Evolutionary conservation across 441 rosid genomes (phyloP).

Genomic region (Gossypium laxum): DNA sequence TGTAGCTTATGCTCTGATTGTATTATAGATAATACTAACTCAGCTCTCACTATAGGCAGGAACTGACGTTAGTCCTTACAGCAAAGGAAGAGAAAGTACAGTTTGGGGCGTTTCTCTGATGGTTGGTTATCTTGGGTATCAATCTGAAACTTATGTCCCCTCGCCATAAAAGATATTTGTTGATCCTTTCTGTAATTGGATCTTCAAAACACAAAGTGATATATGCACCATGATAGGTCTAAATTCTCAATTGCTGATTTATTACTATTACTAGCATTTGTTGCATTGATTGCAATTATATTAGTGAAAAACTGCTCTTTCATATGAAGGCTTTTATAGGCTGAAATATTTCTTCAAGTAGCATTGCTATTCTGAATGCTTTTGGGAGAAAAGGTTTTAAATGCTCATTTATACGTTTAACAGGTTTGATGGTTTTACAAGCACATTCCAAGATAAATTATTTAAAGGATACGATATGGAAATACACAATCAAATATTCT

Average conservation of each 20-base stretch:
- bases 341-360: not conserved
- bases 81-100: slow-evolving; percentile 81
- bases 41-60: slow-evolving; percentile 48
- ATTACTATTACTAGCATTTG: not conserved
- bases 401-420: slow-evolving; percentile 9
- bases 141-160: slow-evolving; percentile 16
- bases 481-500: slow-evolving; percentile 93
- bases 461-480: slow-evolving; percentile 93
- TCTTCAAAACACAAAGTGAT: not conserved
- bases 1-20: slow-evolving; percentile 2
- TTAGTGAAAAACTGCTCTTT: not conserved
- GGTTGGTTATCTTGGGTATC: slow-evolving; percentile 92
- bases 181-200: not conserved
- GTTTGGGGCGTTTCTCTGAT: slow-evolving; percentile 87
- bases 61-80: slow-evolving; percentile 68
- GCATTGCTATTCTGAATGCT: not conserved
- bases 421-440: slow-evolving; percentile 96
- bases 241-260: not conserved
- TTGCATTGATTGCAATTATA: not conserved
- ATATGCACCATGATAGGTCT: not conserved
- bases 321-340: not conserved
- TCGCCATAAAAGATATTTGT: not conserved
- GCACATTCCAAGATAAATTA: slow-evolving; percentile 93
- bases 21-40: not conserved
- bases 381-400: not conserved